Percentiles rank a stretch among this genome's conserved stretches.
These are phyloP conservation scores for Saccharomycopsis phalli DNA, from an alignment of 1,139 yeast species.

Conservation along the genomic window DNA sequence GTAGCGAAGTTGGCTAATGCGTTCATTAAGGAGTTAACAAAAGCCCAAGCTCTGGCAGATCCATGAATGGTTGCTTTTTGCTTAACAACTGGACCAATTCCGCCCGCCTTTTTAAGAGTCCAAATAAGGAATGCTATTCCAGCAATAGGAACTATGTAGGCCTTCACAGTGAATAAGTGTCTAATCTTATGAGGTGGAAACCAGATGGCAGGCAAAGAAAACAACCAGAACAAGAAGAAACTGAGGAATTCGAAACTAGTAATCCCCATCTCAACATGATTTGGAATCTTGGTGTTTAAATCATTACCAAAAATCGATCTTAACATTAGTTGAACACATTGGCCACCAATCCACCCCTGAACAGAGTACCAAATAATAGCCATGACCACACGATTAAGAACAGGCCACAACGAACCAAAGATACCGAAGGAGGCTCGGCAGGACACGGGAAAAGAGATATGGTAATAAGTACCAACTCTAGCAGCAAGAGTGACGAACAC, in stretches of 20 bases:
- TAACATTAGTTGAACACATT: conserved; percentile 67
- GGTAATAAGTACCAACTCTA: conserved; percentile 65
- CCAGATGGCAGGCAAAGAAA: conserved; percentile 69
- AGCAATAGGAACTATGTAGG: conserved; percentile 68
- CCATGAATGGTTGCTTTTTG: conserved; percentile 44
- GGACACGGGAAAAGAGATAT: conserved; percentile 70
- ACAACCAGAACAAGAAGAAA: conserved; percentile 72
- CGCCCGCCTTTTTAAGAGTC: conserved; percentile 69
- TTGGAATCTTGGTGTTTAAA: conserved; percentile 39
- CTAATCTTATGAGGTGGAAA: conserved; percentile 75
- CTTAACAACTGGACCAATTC: conserved; percentile 60
- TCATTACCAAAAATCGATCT: conserved; percentile 51
- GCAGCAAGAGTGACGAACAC: conserved; percentile 55
- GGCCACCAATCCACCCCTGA: conserved; percentile 75
- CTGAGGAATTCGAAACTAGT: conserved; percentile 64
- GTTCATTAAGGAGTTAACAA: conserved; percentile 70
- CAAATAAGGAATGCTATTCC: conserved; percentile 73
- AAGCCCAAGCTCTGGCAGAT: conserved; percentile 70
- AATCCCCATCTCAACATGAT: conserved; percentile 45
- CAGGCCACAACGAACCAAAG: conserved; percentile 74
- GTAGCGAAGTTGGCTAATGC: conserved; percentile 82
- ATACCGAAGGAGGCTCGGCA: conserved; percentile 73
- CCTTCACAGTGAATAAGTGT: conserved; percentile 74
- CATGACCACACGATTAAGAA: conserved; percentile 72
- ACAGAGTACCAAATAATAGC: conserved; percentile 81